Evolutionary conservation across 331 rosid genomes (phyloP).

Genomic region (Spiraea crenata): DNA sequence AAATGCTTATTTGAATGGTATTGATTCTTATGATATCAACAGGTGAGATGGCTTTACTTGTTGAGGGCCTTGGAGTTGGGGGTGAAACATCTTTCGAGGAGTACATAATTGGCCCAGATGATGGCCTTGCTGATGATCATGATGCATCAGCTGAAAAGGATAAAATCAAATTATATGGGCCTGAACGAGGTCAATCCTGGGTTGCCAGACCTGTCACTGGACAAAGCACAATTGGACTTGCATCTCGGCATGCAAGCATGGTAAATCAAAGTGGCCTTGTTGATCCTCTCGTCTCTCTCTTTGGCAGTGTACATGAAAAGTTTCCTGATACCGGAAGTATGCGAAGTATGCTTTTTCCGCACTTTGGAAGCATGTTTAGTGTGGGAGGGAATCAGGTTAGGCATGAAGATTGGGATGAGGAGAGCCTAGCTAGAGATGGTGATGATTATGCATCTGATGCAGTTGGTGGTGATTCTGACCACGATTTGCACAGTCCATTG

Average conservation of each 20-base stretch:
- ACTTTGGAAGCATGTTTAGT: constrained; percentile 87
- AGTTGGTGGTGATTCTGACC: constrained; percentile 60
- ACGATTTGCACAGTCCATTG: constrained; percentile 67
- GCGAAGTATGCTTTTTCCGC: constrained; percentile 80
- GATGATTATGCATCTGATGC: constrained; percentile 64
- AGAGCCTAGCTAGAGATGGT: constrained; percentile 66
- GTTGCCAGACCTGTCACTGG: constrained; percentile 77
- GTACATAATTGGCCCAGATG: constrained; percentile 86
- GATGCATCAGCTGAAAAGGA: constrained; percentile 57
- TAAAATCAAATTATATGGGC: constrained; percentile 71
- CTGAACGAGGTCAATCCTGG: constrained; percentile 81
- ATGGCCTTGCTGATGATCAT: constrained; percentile 48
- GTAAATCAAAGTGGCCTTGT: constrained; percentile 48
- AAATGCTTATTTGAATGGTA: constrained; percentile 8
- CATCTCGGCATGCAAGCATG: constrained; percentile 78
- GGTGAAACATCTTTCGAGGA: constrained; percentile 83
- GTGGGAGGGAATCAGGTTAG: constrained; percentile 72
- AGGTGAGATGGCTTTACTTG: constrained; percentile 95
- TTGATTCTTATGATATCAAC: constrained; percentile 27
- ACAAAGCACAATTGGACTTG: constrained; percentile 64
- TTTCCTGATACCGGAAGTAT: constrained; percentile 76
- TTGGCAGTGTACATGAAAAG: constrained; percentile 84
- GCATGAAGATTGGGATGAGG: constrained; percentile 92
- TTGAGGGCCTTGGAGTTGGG: constrained; percentile 93
- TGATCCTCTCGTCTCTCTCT: constrained; percentile 89